These are phyloP conservation scores for Kockovaella imperatae DNA, from an alignment of 768 basidiomycete species.

Conservation along the genomic window DNA sequence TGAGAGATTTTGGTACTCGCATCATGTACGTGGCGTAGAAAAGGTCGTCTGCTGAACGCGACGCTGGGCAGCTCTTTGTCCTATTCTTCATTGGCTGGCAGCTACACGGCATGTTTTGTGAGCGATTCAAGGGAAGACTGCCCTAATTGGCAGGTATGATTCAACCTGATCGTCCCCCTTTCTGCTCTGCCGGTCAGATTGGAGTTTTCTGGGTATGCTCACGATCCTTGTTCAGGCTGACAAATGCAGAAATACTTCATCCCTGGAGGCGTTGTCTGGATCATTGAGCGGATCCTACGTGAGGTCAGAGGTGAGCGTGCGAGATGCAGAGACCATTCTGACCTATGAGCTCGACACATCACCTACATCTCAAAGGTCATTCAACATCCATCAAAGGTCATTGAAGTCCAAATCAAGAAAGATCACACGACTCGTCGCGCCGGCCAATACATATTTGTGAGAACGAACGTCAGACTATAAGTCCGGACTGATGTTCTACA, in stretches of 20 bases:
- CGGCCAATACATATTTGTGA: constrained; percentile 88
- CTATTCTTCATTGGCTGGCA: constrained; percentile 92
- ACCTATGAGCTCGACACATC: constrained; percentile 62
- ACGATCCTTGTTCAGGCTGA: constrained; percentile 5
- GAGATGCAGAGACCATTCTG: neutral
- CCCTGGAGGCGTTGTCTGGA: constrained; percentile 57
- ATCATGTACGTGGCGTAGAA: constrained; percentile 22
- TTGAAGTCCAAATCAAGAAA: constrained; percentile 96
- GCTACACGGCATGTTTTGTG: constrained; percentile 78
- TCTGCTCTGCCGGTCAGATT: constrained; percentile 72
- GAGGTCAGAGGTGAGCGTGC: constrained; percentile 60
- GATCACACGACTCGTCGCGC: constrained; percentile 75
- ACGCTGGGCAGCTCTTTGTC: constrained; percentile 75
- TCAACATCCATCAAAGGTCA: constrained; percentile 86
- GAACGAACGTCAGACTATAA: constrained; percentile 21
- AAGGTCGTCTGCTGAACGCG: neutral
- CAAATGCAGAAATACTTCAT: constrained; percentile 39
- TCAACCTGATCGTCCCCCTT: constrained; percentile 76
- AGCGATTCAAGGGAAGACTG: neutral
- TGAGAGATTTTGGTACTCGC: constrained; percentile 50
- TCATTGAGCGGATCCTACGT: constrained; percentile 78
- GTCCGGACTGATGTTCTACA: neutral
- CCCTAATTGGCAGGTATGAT: constrained; percentile 43
- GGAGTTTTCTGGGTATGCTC: constrained; percentile 88
- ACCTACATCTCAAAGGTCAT: constrained; percentile 83